Percentiles rank a stretch among this genome's conserved stretches.
Evolutionary conservation across 2,329 filamentous ascomycete species (phyloP).

Genomic region (Diaporthe batatas): DNA sequence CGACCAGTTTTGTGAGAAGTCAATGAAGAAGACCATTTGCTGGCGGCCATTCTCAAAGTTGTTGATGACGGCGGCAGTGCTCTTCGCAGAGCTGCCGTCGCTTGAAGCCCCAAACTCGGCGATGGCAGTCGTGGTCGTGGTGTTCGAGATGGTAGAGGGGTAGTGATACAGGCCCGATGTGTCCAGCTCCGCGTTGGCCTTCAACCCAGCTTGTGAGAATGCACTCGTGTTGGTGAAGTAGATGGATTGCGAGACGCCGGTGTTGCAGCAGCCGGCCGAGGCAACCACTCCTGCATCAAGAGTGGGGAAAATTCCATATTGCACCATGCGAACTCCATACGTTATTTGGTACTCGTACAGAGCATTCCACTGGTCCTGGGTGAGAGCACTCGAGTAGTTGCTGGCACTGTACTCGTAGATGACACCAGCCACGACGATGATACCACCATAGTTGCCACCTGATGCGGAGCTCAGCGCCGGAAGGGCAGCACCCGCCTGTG

Average conservation of each 20-base stretch:
- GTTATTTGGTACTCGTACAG: slow-evolving; percentile 21
- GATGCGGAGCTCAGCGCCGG: slow-evolving; percentile 16
- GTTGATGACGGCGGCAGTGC: slow-evolving; percentile 27
- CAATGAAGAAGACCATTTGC: slow-evolving; percentile 32
- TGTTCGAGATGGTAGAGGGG: slow-evolving; percentile 23
- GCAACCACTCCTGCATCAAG: slow-evolving; percentile 14
- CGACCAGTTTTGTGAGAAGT: slow-evolving; percentile 20
- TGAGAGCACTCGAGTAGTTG: slow-evolving; percentile 26
- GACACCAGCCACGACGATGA: slow-evolving; percentile 17
- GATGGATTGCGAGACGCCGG: slow-evolving; percentile 3
- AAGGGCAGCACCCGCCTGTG: slow-evolving; percentile 14
- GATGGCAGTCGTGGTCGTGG: slow-evolving; percentile 3
- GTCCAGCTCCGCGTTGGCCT: slow-evolving; percentile 1
- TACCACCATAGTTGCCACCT: slow-evolving; percentile 23
- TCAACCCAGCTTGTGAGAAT: slow-evolving; percentile 17
- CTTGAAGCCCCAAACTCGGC: slow-evolving; percentile 11
- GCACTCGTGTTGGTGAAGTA: slow-evolving; percentile 16
- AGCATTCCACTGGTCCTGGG: slow-evolving; percentile 15
- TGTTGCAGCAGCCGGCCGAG: slow-evolving; percentile 19
- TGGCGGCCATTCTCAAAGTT: slow-evolving; percentile 23
- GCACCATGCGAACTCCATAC: slow-evolving; percentile 23
- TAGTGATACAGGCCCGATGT: slow-evolving; percentile 15
- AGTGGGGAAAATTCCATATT: slow-evolving; percentile 27
- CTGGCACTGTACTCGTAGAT: slow-evolving; percentile 17
- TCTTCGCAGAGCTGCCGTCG: slow-evolving; percentile 16